Conservation (phyloP, 495 filamentous ascomycete species). For the Aspergillus heteromorphus region DNA sequence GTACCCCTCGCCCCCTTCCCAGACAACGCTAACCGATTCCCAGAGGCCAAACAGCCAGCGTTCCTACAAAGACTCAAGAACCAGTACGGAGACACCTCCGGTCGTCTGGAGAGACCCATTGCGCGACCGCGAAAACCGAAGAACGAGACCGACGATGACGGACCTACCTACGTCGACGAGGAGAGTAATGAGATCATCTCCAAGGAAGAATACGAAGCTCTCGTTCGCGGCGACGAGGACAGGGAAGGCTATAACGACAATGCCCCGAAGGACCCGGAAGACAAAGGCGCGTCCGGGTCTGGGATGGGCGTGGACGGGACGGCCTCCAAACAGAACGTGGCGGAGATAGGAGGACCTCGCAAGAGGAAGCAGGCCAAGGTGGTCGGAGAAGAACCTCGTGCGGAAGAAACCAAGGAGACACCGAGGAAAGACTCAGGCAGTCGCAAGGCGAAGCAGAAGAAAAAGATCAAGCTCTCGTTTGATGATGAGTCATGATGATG, state of each 20-base stretch:
- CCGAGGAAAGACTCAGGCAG: conserved; percentile 19
- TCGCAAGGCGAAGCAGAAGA: conserved; percentile 37
- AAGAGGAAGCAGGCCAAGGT: conserved; percentile 44
- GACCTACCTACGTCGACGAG: conserved; percentile 45
- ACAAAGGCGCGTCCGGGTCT: not conserved
- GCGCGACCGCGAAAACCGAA: conserved; percentile 36
- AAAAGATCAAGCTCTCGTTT: conserved; percentile 44
- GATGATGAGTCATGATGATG: conserved; percentile 28
- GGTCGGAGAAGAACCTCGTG: conserved; percentile 30
- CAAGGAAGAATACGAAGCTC: conserved; percentile 42
- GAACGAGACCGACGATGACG: conserved; percentile 38
- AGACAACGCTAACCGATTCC: not conserved
- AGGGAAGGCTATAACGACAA: conserved; percentile 16
- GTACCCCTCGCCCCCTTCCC: not conserved
- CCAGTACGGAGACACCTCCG: conserved; percentile 34
- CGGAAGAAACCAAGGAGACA: conserved; percentile 19
- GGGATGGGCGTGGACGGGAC: conserved; percentile 10
- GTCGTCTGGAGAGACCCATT: conserved; percentile 38
- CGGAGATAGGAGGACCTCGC: conserved; percentile 37
- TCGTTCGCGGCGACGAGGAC: conserved; percentile 23
- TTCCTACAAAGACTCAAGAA: conserved; percentile 43
- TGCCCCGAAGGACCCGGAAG: conserved; percentile 10
- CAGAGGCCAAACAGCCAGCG: conserved; percentile 43
- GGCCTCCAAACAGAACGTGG: conserved; percentile 31
- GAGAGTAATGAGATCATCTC: conserved; percentile 44